Evolutionary conservation across 2,329 filamentous ascomycete genomes (phyloP), one percentile per base, ranked within the genome.

Genomic region (Sclerotinia glacialis): DNA sequence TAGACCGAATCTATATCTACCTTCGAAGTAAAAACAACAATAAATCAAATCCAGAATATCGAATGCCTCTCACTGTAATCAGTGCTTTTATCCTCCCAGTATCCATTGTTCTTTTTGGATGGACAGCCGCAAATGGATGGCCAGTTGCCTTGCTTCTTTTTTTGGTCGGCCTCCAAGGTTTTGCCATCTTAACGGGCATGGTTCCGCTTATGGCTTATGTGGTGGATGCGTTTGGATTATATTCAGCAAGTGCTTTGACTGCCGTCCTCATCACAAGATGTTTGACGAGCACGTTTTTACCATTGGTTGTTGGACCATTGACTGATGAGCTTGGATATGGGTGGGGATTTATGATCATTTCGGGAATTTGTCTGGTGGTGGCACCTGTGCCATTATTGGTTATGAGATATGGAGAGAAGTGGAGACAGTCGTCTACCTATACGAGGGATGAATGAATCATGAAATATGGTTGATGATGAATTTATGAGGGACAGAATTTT

Each of bases 41-140:
- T 44, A 65, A 60, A 4, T 42, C 31, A 18, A 26, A 54, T 3
- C 87, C 88, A 0, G 88, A 91, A 70, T 86, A 84, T 71, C 84
- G 88, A n/a, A 78, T 88, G 0, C 86, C 86, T 0, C 77, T 88
- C 3, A 83, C 86, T 75, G 72, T 85, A 14, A 77, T 83, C 0
- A 83, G 82, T 0, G 81, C 82, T 0, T 53, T 87, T 0, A 67
- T 87, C 2, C 50, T 88, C 0, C 87, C 87, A 0, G 75, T 86
- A 16, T 80, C 82, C 1, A 77, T 87, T 0, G 80, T 85, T 67
- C 79, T 83, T 71, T 87, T 86, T 71, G 85, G 85, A 40, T 87
- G 84, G 85, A 62, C 77, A 77, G 65, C 75, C 78, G n/a, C 76
- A 77, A 2, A 66, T 5, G 80, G 83, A 69, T 87, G 83, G 82